These are phyloP conservation scores for Fusarium denticulatum DNA, from an alignment of 2,329 filamentous ascomycete genomes.

Conservation along the genomic window DNA sequence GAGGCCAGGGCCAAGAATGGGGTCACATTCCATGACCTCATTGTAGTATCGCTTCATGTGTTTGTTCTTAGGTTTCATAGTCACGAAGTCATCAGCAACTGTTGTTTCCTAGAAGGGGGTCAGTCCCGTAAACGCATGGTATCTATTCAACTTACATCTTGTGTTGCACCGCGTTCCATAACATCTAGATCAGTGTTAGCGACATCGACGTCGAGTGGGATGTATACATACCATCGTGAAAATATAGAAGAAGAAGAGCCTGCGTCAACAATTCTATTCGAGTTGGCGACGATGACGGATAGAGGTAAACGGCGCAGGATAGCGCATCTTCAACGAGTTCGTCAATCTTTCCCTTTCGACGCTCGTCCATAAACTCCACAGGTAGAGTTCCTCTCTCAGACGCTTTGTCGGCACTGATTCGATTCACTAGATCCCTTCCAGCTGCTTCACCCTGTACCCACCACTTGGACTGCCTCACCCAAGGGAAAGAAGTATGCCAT, in stretches of 20 bases:
- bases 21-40: conserved; percentile 3
- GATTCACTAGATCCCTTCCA: background rate
- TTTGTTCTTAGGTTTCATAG: conserved; percentile 8
- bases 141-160: background rate
- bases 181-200: conserved; percentile 3
- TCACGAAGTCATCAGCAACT: conserved; percentile 15
- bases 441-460: conserved; percentile 3
- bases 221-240: conserved; percentile 9
- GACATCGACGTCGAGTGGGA: rapidly evolving
- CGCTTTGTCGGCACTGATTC: conserved; percentile 14
- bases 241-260: conserved; percentile 9
- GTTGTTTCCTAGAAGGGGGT: conserved; percentile 3
- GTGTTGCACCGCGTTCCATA: conserved; percentile 17
- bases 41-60: conserved; percentile 3
- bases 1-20: conserved; percentile 8
- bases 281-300: conserved; percentile 7
- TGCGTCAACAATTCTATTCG: conserved; percentile 17
- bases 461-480: conserved; percentile 17
- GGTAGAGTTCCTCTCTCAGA: conserved; percentile 7
- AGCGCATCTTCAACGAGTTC: conserved; percentile 21
- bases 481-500: conserved; percentile 16
- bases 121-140: background rate
- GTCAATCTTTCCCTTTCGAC: conserved; percentile 16
- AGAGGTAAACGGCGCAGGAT: conserved; percentile 15
- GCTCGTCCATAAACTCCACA: conserved; percentile 15